Base-by-base conservation (phyloP, 2,329 filamentous ascomycete genomes). In the Penicillium occitanis region DNA sequence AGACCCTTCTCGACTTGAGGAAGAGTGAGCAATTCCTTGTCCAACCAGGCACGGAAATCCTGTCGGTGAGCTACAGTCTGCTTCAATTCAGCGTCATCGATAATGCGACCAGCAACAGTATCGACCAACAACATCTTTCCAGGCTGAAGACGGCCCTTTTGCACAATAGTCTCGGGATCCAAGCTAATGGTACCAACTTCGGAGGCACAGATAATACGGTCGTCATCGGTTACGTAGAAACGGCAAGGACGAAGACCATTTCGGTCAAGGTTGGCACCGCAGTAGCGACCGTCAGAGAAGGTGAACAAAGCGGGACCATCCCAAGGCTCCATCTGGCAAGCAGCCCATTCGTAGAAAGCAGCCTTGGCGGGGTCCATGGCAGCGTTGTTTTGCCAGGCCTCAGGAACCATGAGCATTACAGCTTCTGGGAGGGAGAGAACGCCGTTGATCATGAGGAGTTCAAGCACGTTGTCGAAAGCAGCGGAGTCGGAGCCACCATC, bases 271-370 rank as follows among this genome's bases (percentile, higher is more conserved):
- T 97, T 98, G 71, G 94, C 94, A 86, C 94, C 94, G 75, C 94
- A 98, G 85, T 95, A 98, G 69, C 94, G 90, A 68, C 94, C 94
- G 78, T 98, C 94, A 33, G 94, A 92, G 80, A 98, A 98, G 6
- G 93, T 97, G 84, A 98, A 98, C 37, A 98, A 87, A 65, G 94
- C 94, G 40, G 94, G 94, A 19, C 94, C 94, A 80, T 98, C 94
- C 94, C 94, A 98, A 17, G 94, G 93, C 83, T 98, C 94, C 94
- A 98, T 98, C 84, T 96, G 91, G 79, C 94, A 98, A 71, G 93
- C 93, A 74, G 94, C 94, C 93, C 94, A 98, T 79, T 98, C 93
- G 81, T 98, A 98, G 81, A 97, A 98, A 61, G 94, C 94, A 67
- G 93, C 91, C 83, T 98, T 98, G 75, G 92, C 91, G 65, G 93